phyloP scores from a whole-genome alignment of 176 grass and related monocot genomes.

The Poa annua region DNA sequence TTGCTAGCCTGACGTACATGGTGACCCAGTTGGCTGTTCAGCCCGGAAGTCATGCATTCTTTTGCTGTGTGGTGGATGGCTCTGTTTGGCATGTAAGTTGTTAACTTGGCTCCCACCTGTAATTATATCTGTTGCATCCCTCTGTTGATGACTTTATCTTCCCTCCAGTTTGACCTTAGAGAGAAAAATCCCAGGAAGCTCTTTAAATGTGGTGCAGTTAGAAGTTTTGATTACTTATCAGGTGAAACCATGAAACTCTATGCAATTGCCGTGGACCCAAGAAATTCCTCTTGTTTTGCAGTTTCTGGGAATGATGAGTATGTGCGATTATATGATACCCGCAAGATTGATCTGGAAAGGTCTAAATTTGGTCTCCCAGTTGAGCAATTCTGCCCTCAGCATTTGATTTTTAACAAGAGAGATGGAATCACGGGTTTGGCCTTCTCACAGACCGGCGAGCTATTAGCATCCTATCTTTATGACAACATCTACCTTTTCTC shows the following conservation, averaged over 20 bases:
- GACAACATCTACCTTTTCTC: conserved; percentile 76
- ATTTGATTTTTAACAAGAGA: conserved; percentile 34
- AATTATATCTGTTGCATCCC: background rate
- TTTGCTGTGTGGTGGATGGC: conserved; percentile 64
- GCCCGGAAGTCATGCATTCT: conserved; percentile 69
- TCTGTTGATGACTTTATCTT: conserved; percentile 27
- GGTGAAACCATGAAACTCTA: conserved; percentile 35
- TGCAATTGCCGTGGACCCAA: conserved; percentile 74
- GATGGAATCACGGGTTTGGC: conserved; percentile 70
- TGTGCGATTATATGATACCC: conserved; percentile 65
- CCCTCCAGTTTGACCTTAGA: conserved; percentile 71
- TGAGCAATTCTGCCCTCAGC: conserved; percentile 54
- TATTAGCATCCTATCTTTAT: conserved; percentile 64
- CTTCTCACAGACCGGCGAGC: conserved; percentile 68
- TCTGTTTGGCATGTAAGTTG: conserved; percentile 54
- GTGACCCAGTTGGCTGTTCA: conserved; percentile 68
- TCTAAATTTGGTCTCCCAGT: conserved; percentile 38
- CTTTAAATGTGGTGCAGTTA: conserved; percentile 46
- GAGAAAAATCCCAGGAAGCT: conserved; percentile 41
- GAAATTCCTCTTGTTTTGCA: conserved; percentile 56
- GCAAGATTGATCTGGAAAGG: conserved; percentile 55
- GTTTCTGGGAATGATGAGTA: conserved; percentile 66
- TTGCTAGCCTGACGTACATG: conserved; percentile 25
- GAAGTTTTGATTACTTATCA: background rate
- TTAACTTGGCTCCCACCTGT: background rate